Conservation (phyloP, 495 filamentous ascomycete species). For the Bacidia gigantensis region DNA sequence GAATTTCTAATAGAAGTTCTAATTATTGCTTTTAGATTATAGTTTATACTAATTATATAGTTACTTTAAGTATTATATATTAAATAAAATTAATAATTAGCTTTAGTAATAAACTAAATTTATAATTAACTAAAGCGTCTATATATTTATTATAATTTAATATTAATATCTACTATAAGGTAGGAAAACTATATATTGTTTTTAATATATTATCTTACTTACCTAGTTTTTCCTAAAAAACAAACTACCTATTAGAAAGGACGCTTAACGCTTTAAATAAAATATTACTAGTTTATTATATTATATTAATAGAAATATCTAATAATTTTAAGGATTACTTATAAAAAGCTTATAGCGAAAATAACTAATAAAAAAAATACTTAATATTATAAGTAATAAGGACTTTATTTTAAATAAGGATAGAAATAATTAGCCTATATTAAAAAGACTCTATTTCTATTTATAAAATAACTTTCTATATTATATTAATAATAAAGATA, state of each 20-base stretch:
- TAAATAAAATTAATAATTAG: neutral
- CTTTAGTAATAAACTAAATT: neutral
- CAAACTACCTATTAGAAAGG: neutral
- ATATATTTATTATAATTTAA: neutral
- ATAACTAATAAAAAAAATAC: neutral
- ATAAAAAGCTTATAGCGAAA: neutral
- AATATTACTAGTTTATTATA: neutral
- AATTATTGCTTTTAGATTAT: neutral
- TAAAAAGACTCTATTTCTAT: neutral
- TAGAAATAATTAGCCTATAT: neutral
- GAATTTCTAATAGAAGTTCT: neutral
- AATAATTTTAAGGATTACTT: neutral
- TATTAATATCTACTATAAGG: neutral
- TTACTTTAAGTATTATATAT: neutral
- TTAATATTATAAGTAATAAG: neutral
- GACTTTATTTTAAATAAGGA: neutral
- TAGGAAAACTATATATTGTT: neutral
- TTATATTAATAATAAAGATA: neutral
- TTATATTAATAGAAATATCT: neutral
- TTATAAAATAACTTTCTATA: neutral
- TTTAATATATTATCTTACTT: neutral
- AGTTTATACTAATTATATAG: neutral
- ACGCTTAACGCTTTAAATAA: neutral
- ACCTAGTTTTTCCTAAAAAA: neutral
- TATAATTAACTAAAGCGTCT: neutral